Conservation (phyloP, 345 rosid genomes). For the Cardamine chenopodiifolia region DNA sequence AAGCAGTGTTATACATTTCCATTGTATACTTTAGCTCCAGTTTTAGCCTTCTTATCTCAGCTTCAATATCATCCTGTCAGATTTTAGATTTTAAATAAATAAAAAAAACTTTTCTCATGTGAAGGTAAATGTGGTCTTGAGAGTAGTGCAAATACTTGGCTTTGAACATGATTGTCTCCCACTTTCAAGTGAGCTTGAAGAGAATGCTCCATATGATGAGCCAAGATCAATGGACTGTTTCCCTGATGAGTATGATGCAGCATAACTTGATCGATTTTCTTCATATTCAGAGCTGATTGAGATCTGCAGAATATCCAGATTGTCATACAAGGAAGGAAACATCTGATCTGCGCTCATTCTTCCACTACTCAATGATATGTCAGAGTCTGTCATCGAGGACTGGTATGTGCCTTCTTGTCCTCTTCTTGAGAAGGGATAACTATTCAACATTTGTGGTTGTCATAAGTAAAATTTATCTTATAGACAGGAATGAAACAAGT, state of each 20-base stretch:
- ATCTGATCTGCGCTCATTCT: slow-evolving; percentile 57
- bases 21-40: slow-evolving; percentile 74
- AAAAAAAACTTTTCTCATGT: not conserved
- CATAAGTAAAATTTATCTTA: not conserved
- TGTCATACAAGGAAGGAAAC: slow-evolving; percentile 50
- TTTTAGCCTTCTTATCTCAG: slow-evolving; percentile 80
- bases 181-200: slow-evolving; percentile 48
- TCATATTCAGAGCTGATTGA: slow-evolving; percentile 58
- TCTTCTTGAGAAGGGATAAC: slow-evolving; percentile 65
- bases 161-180: slow-evolving; percentile 51
- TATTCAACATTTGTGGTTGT: slow-evolving; percentile 14
- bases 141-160: slow-evolving; percentile 37
- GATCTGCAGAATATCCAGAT: slow-evolving; percentile 43
- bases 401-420: slow-evolving; percentile 48
- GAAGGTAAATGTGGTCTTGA: not conserved
- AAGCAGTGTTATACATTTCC: slow-evolving; percentile 72
- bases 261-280: slow-evolving; percentile 48
- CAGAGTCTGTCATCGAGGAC: slow-evolving; percentile 52
- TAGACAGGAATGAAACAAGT: slow-evolving; percentile 7
- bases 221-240: slow-evolving; percentile 49
- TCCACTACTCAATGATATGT: slow-evolving; percentile 73
- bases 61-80: slow-evolving; percentile 74
- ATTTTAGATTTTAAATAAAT: slow-evolving; percentile 2
- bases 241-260: slow-evolving; percentile 47
- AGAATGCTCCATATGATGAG: slow-evolving; percentile 48